These are phyloP conservation scores for Suillus clintonianus DNA, from an alignment of 768 basidiomycete species.

Conservation along the genomic window DNA sequence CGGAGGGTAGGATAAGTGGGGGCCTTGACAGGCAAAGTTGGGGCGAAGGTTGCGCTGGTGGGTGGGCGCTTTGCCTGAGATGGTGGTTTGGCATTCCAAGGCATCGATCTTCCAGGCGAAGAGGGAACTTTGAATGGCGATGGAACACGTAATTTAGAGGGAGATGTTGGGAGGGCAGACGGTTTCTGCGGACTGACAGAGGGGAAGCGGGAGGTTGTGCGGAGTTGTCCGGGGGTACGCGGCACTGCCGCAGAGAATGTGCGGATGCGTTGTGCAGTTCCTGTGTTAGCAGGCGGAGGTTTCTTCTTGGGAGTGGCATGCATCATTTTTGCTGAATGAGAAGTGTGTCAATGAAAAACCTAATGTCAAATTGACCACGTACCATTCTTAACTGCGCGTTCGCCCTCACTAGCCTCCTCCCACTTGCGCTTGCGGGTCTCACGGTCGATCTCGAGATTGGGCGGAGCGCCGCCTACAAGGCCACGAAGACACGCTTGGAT, in stretches of 20 bases:
- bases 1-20: conserved; percentile 52
- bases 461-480: conserved; percentile 48
- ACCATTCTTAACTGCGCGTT: conserved; percentile 66
- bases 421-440: conserved; percentile 77
- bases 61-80: conserved; percentile 42
- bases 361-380: conserved; percentile 15
- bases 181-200: conserved; percentile 40
- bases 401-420: conserved; percentile 47
- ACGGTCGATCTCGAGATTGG: conserved; percentile 58
- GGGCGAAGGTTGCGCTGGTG: conserved; percentile 72
- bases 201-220: conserved; percentile 27
- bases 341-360: conserved; percentile 3
- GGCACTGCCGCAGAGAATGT: conserved; percentile 28
- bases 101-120: conserved; percentile 26
- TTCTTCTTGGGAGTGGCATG: conserved; percentile 56
- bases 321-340: conserved; percentile 43
- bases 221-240: conserved; percentile 10
- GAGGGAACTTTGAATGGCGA: conserved; percentile 52
- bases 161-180: conserved; percentile 27
- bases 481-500: conserved; percentile 71
- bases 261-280: conserved; percentile 51
- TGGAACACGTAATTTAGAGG: conserved; percentile 37
- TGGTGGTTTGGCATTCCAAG: conserved; percentile 17
- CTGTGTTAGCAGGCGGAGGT: conserved; percentile 50
- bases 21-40: conserved; percentile 46